Conservation (phyloP, 2,329 filamentous ascomycete genomes). For the Allantophomopsis cytisporea region DNA sequence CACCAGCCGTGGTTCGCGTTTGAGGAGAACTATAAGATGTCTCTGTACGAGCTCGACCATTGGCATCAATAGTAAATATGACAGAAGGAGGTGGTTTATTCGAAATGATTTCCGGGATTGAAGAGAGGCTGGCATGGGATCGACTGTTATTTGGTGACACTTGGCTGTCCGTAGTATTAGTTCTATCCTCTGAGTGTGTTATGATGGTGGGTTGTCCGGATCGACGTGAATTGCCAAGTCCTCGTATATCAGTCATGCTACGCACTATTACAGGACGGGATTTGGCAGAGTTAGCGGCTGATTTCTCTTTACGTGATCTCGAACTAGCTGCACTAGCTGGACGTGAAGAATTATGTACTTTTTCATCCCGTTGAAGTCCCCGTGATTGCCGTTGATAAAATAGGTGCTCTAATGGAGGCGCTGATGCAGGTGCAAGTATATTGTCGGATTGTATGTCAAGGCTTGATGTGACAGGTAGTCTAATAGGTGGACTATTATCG, state of each 20-base stretch:
- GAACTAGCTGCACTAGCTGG: constrained; percentile 4
- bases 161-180: constrained; percentile 11
- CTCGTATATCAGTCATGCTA: constrained; percentile 13
- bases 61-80: constrained; percentile 49
- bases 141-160: constrained; percentile 36
- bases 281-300: too few relatives aligned
- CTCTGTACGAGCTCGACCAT: constrained; percentile 29
- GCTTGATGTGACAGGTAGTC: too few relatives aligned
- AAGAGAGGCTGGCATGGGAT: constrained; percentile 33
- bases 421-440: neutral
- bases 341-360: constrained; percentile 14
- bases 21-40: constrained; percentile 8
- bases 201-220: too few relatives aligned
- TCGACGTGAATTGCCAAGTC: neutral
- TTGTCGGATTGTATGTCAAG: constrained; percentile 5
- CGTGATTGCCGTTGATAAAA: constrained; percentile 16
- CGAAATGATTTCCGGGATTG: constrained; percentile 38
- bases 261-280: neutral
- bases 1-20: constrained; percentile 6
- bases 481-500: too few relatives aligned
- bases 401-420: constrained; percentile 14
- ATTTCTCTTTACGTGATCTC: too few relatives aligned
- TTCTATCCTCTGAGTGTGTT: constrained; percentile 6
- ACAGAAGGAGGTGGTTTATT: constrained; percentile 33
- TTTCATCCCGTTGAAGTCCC: constrained; percentile 15